These are phyloP conservation scores for Phytophthora megakarya DNA, from an alignment of 352 stramenopile species.

Conservation along the genomic window DNA sequence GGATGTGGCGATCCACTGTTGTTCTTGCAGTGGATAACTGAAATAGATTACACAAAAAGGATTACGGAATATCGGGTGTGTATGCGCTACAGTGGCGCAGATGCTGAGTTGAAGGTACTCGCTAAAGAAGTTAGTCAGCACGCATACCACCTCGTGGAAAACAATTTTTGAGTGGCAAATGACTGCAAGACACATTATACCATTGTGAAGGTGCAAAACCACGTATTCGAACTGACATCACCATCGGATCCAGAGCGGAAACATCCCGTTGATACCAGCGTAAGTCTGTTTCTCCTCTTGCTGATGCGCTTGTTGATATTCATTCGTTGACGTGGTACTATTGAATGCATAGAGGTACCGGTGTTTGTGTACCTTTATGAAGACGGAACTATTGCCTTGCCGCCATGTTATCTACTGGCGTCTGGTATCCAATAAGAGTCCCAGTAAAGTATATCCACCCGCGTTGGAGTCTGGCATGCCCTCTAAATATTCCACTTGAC, in stretches of 20 bases:
- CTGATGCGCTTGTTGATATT: too few species aligned
- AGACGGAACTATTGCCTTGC: neutral
- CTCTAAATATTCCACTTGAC: too few species aligned
- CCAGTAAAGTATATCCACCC: neutral
- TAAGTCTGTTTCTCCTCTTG: neutral
- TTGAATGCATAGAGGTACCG: neutral
- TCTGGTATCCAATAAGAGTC: neutral
- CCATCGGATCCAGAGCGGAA: too few species aligned
- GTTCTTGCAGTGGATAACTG: too few species aligned
- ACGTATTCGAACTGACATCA: too few species aligned
- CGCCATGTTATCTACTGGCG: neutral
- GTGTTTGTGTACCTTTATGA: neutral
- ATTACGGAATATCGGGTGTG: too few species aligned
- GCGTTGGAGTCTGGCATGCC: too few species aligned
- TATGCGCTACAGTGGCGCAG: neutral
- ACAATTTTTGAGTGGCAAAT: neutral
- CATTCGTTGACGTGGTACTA: too few species aligned
- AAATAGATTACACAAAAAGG: slow-evolving; percentile 10
- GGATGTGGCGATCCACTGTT: too few species aligned
- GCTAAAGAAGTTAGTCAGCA: slow-evolving; percentile 9
- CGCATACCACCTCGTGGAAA: slow-evolving; percentile 1
- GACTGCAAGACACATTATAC: neutral
- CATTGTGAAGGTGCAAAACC: too few species aligned
- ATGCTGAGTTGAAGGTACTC: neutral
- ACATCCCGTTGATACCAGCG: neutral